These are phyloP conservation scores for Quercus rubra DNA, from an alignment of 306 rosid species.

Conservation along the genomic window DNA sequence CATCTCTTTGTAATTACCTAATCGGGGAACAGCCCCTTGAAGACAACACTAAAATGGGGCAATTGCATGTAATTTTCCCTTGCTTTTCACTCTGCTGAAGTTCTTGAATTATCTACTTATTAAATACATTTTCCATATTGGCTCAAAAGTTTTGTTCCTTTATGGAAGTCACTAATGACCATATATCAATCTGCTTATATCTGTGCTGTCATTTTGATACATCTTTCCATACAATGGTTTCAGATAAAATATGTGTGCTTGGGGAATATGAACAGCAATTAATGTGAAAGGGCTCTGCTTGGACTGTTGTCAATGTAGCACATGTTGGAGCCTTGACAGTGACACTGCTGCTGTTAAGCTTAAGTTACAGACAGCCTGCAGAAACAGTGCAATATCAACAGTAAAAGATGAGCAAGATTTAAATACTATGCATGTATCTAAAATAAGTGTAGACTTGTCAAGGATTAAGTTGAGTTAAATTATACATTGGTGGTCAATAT, in stretches of 20 bases:
- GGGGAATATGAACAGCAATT: constrained; percentile 74
- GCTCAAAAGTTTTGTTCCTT: background rate
- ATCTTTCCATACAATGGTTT: constrained; percentile 3
- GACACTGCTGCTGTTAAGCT: too few species aligned
- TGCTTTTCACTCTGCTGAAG: background rate
- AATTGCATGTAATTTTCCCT: background rate
- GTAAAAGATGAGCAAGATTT: constrained; percentile 8
- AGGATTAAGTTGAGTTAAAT: background rate
- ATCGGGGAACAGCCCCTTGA: background rate
- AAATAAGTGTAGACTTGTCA: constrained; percentile 19
- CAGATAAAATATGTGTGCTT: constrained; percentile 88
- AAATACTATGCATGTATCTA: background rate
- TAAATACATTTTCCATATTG: background rate
- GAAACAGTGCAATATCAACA: constrained; percentile 13
- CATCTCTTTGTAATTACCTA: background rate
- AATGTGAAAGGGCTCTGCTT: constrained; percentile 25
- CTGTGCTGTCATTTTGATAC: background rate
- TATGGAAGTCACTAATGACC: background rate
- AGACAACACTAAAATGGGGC: background rate
- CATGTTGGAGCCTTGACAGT: background rate
- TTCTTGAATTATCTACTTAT: background rate
- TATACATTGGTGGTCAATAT: background rate
- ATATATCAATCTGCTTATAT: background rate
- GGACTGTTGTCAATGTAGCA: constrained; percentile 16
- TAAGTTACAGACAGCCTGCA: background rate